Evolutionary conservation across 2,329 filamentous ascomycete species (phyloP).

Genomic region (Aspergillaceae sp.): DNA sequence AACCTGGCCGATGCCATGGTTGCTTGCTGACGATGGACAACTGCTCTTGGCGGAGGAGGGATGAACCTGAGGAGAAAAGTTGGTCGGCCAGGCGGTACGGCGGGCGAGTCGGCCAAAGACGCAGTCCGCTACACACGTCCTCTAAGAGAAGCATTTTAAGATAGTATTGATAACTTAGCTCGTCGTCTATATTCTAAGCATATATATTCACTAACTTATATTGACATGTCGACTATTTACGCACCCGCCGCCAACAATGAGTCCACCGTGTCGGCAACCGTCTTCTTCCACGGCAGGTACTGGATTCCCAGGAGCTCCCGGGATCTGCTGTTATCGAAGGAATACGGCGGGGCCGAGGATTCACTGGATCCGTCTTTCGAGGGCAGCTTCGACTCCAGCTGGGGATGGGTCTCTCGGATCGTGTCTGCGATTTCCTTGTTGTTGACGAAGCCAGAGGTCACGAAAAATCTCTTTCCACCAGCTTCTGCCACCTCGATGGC

Average conservation of each 20-base stretch:
- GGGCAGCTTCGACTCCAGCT: slow-evolving; percentile 35
- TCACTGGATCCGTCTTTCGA: slow-evolving; percentile 25
- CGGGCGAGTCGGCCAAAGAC: no score
- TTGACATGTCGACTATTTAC: slow-evolving; percentile 6
- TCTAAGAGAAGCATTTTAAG: no score
- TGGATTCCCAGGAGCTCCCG: slow-evolving; percentile 34
- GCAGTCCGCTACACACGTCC: no score
- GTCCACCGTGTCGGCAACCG: slow-evolving; percentile 30
- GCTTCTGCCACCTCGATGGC: slow-evolving; percentile 40
- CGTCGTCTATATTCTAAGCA: not conserved
- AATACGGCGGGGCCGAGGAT: slow-evolving; percentile 20
- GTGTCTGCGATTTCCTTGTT: slow-evolving; percentile 37
- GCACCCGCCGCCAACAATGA: slow-evolving; percentile 26
- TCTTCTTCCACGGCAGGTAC: slow-evolving; percentile 32
- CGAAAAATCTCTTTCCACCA: slow-evolving; percentile 39
- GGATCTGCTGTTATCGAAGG: slow-evolving; percentile 33
- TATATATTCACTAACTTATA: not conserved
- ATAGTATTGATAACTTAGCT: not conserved
- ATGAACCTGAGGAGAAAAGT: slow-evolving; percentile 22
- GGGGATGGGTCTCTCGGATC: slow-evolving; percentile 35
- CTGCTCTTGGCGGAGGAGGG: slow-evolving; percentile 8
- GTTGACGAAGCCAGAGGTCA: slow-evolving; percentile 32
- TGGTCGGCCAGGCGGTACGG: slow-evolving; percentile 9
- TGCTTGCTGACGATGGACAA: slow-evolving; percentile 12
- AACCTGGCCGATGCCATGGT: slow-evolving; percentile 38